Base-by-base conservation (phyloP, 495 filamentous ascomycete species). In the Xeromyces bisporus region DNA sequence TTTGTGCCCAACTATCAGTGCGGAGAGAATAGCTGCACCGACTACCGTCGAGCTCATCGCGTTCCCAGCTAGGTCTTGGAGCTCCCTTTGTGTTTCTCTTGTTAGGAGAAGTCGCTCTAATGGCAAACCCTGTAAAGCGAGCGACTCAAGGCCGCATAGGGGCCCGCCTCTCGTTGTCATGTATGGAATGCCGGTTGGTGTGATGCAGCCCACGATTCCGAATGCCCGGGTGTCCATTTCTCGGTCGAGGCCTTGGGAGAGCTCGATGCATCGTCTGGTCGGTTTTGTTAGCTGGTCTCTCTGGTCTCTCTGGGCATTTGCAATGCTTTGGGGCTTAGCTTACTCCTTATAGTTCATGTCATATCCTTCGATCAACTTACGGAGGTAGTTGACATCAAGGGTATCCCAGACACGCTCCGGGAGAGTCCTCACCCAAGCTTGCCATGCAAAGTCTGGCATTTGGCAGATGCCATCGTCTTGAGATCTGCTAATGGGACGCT, bases 1-100 rank as follows among this genome's bases (percentile, higher is more conserved):
- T 9, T 54, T 37, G 13, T 61, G 36, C 11, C 51, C 53, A 10
- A 44, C 44, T 13, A 71, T 65, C 15, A 80, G 43, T 0, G 64
- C 63, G 11, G 65, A 41, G 1, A 80, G 35, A 5, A 80, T 62
- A 1, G 67, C 65, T 2, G 69, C 59, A 1, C 77, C 75, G 3
- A 86, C 71, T 6, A 82, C 75, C 0, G 82, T 77, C 2, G 75
- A 68, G 2, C 67, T 68, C 83, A 92, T 92, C 1, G 83, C 83
- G 44, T 92, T 92, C 0, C 83, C 83, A 2, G 77, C 79, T 4
- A 92, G 58, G 35, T 85, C 69, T 31, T 73, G 70, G 6, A 83
- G 55, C 16, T 89, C 60, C 7, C 56, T 53, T 23, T 79, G 64
- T 0, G 60, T 69, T 40, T 89, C 76, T 20, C 60, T 59, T 1